These are phyloP conservation scores for Aspergillus coremiiformis DNA, from an alignment of 495 filamentous ascomycete species.

Conservation along the genomic window DNA sequence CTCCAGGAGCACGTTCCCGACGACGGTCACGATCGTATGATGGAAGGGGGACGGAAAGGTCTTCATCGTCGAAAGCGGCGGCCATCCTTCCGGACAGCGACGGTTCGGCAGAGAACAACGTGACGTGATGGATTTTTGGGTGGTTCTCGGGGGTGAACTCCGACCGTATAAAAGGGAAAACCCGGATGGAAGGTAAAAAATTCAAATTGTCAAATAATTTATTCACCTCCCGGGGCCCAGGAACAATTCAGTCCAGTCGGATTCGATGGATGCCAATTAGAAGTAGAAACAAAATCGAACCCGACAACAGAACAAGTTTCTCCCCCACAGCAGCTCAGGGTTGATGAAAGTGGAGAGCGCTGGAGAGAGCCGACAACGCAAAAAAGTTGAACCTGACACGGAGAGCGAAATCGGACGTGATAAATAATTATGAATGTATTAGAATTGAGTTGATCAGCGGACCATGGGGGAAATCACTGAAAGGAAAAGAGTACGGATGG, in stretches of 20 bases:
- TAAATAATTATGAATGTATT: neutral
- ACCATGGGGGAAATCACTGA: neutral
- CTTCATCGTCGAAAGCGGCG: conserved; percentile 69
- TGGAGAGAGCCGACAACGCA: neutral
- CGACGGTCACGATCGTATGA: conserved; percentile 29
- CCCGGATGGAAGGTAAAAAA: neutral
- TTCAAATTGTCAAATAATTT: neutral
- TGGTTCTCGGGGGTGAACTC: conserved; percentile 3
- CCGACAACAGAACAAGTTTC: neutral
- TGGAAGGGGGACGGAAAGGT: conserved; percentile 80
- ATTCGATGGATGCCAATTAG: conserved; percentile 1
- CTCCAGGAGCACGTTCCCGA: conserved; percentile 5
- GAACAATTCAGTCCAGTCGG: neutral
- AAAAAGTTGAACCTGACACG: neutral
- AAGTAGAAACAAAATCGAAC: neutral
- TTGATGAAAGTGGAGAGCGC: conserved; percentile 3
- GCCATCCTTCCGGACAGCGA: conserved; percentile 33
- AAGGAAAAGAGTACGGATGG: neutral
- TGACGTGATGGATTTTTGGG: conserved; percentile 39
- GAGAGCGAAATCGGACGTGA: neutral
- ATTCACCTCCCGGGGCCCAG: neutral
- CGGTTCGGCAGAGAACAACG: conserved; percentile 18
- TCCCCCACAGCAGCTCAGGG: conserved; percentile 4
- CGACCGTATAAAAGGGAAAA: conserved; percentile 9
- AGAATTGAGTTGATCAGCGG: neutral